Evolutionary conservation across 2,329 filamentous ascomycete species (phyloP).

Genomic region (Exophiala lecanii-corni): DNA sequence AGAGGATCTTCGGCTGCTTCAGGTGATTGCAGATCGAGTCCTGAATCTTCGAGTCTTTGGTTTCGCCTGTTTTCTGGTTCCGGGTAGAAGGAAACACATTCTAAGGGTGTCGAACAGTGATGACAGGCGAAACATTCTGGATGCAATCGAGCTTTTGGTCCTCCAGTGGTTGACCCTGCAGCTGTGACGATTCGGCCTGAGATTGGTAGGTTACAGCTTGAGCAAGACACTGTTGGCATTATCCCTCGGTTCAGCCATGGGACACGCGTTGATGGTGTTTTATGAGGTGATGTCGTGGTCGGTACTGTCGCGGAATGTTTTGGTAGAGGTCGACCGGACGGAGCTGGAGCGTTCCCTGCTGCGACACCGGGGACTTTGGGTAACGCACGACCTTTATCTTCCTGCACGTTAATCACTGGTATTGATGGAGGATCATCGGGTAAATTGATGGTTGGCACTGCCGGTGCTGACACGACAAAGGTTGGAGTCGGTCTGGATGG

Average conservation of each 20-base stretch:
- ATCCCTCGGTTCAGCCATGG: conserved; percentile 34
- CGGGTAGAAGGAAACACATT: conserved; percentile 93
- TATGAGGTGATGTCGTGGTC: conserved; percentile 34
- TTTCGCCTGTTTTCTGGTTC: conserved; percentile 71
- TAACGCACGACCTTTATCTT: background rate
- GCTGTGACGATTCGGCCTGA: conserved; percentile 86
- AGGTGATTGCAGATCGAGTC: conserved; percentile 49
- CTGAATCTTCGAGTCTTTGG: conserved; percentile 64
- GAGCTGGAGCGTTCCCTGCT: background rate
- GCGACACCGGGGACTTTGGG: conserved; percentile 6
- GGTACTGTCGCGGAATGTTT: conserved; percentile 29
- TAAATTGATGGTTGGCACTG: conserved; percentile 48
- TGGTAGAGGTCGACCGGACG: conserved; percentile 14
- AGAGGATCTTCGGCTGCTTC: conserved; percentile 60
- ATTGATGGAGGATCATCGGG: conserved; percentile 37
- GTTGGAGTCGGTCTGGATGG: background rate
- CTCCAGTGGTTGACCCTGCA: conserved; percentile 50
- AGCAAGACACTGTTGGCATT: conserved; percentile 67
- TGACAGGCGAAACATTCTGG: conserved; percentile 90
- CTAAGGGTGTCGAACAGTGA: conserved; percentile 78
- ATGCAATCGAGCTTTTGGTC: conserved; percentile 63
- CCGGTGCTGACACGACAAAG: conserved; percentile 14
- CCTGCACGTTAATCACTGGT: conserved; percentile 32
- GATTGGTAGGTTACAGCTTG: conserved; percentile 78
- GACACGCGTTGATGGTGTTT: conserved; percentile 18